Conservation (phyloP, 108 stramenopile species). For the Cylindrotheca closterium region DNA sequence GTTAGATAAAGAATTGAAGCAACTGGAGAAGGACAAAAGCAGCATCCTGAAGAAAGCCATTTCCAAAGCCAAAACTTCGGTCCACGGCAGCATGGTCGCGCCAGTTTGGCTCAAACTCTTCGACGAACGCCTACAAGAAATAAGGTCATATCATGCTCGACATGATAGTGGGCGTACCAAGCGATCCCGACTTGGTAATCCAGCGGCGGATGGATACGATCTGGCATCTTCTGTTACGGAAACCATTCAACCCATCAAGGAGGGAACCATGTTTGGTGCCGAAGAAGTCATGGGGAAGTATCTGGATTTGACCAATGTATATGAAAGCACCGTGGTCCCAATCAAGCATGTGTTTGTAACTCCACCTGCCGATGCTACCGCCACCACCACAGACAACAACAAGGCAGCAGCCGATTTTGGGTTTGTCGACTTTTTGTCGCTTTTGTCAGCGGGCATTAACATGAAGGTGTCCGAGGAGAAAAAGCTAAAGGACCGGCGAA, state of each 20-base stretch:
- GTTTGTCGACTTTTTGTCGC: slow-evolving; percentile 53
- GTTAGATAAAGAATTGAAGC: slow-evolving; percentile 29
- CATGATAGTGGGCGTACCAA: slow-evolving; percentile 40
- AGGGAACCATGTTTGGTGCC: slow-evolving; percentile 49
- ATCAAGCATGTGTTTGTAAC: slow-evolving; percentile 17
- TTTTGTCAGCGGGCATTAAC: slow-evolving; percentile 48
- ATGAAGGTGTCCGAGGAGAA: slow-evolving; percentile 38
- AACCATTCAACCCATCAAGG: slow-evolving; percentile 38
- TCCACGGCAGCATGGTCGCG: slow-evolving; percentile 3
- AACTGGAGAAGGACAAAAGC: slow-evolving; percentile 28
- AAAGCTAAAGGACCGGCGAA: slow-evolving; percentile 75
- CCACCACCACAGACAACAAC: slow-evolving; percentile 5
- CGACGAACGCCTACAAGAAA: slow-evolving; percentile 58
- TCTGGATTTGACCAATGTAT: slow-evolving; percentile 63
- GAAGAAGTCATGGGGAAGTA: slow-evolving; percentile 86
- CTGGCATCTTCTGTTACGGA: slow-evolving; percentile 49
- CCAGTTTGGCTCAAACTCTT: slow-evolving; percentile 45
- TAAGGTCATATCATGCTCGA: slow-evolving; percentile 72
- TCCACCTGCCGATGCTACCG: too few species aligned
- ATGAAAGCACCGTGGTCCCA: slow-evolving; percentile 28
- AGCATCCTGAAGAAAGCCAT: slow-evolving; percentile 10
- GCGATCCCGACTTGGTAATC: slow-evolving; percentile 62
- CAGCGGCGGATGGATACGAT: slow-evolving; percentile 82
- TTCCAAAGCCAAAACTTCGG: slow-evolving; percentile 21
- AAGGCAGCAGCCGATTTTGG: slow-evolving; percentile 19